Percentiles rank a stretch among this genome's conserved stretches.
Evolutionary conservation across 2,329 filamentous ascomycete species (phyloP).

Genomic region (Epichloe aotearoae): DNA sequence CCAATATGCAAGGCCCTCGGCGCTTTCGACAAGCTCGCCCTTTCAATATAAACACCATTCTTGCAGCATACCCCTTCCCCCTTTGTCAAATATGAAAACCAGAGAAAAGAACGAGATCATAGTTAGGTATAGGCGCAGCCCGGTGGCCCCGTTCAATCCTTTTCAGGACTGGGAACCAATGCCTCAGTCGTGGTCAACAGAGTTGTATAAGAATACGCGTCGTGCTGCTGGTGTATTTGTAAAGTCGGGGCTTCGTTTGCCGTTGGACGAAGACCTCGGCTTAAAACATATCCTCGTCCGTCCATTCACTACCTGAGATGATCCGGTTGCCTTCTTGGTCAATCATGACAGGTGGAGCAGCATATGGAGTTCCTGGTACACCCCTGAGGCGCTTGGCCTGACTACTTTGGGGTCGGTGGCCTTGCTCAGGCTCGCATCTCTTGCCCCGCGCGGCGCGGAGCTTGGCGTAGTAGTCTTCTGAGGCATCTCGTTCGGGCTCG

Average conservation of each 20-base stretch:
- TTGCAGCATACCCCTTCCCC: neutral
- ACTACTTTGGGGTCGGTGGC: constrained; percentile 26
- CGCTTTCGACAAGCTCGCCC: neutral
- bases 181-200: too few species aligned
- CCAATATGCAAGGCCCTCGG: neutral
- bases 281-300: constrained; percentile 48
- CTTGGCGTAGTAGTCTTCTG: constrained; percentile 70
- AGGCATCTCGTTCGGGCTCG: constrained; percentile 60
- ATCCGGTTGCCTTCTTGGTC: constrained; percentile 50
- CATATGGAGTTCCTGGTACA: constrained; percentile 28
- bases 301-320: constrained; percentile 53
- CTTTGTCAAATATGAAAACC: neutral
- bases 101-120: neutral
- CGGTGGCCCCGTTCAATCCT: neutral
- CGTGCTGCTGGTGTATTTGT: neutral
- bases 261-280: neutral
- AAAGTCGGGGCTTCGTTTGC: neutral
- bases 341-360: constrained; percentile 32
- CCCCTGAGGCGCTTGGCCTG: constrained; percentile 42
- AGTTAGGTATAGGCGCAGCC: neutral
- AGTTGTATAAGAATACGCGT: neutral
- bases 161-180: too few species aligned
- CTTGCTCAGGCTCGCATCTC: constrained; percentile 40
- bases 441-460: constrained; percentile 55
- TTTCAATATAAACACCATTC: neutral